Conservation (phyloP, 2,329 filamentous ascomycete genomes). For the Trichoderma afroharzianum region DNA sequence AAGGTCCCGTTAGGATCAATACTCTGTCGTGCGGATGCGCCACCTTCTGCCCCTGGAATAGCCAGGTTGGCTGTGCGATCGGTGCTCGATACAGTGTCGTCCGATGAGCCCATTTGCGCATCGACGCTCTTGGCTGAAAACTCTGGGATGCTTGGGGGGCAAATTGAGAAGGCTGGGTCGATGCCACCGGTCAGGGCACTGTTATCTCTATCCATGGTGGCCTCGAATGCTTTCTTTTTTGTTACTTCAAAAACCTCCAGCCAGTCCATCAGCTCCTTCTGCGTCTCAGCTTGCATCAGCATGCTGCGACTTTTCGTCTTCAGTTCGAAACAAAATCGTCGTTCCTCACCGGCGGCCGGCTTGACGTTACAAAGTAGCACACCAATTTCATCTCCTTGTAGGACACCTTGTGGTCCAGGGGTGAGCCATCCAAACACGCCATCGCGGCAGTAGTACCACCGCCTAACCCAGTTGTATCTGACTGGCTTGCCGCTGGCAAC, state of each 20-base stretch:
- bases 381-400: conserved; percentile 94
- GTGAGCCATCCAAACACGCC: conserved; percentile 95
- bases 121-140: conserved; percentile 80
- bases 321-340: conserved; percentile 95
- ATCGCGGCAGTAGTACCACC: conserved; percentile 95
- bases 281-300: conserved; percentile 87
- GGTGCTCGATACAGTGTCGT: conserved; percentile 44
- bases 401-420: conserved; percentile 78
- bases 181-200: conserved; percentile 45
- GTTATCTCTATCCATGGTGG: conserved; percentile 52
- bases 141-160: conserved; percentile 80
- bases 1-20: conserved; percentile 60
- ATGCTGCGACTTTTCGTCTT: conserved; percentile 95
- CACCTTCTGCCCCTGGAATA: conserved; percentile 56
- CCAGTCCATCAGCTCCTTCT: conserved; percentile 90
- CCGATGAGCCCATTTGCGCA: conserved; percentile 57
- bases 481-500: conserved; percentile 83
- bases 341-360: conserved; percentile 86
- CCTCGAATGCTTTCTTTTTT: conserved; percentile 87
- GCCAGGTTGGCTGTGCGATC: conserved; percentile 65
- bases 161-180: conserved; percentile 87
- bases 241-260: conserved; percentile 88
- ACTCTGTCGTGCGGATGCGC: conserved; percentile 59
- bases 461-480: conserved; percentile 80
- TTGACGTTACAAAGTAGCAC: conserved; percentile 91